These are phyloP conservation scores for Candida boidinii DNA, from an alignment of 805 yeast species.

Conservation along the genomic window DNA sequence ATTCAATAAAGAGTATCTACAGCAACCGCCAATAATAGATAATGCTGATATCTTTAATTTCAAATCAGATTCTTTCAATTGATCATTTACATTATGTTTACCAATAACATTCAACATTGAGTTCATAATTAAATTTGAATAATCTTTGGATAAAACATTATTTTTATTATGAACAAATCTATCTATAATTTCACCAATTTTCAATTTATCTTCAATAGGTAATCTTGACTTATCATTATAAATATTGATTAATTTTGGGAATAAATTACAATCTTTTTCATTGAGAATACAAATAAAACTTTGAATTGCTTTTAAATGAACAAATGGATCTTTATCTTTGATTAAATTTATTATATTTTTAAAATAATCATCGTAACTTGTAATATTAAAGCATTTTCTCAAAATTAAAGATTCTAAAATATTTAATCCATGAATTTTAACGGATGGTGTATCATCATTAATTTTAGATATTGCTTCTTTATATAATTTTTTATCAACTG, in stretches of 20 bases:
- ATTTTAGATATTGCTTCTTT: slow-evolving; percentile 58
- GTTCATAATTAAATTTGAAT: slow-evolving; percentile 34
- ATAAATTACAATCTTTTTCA: too few relatives aligned
- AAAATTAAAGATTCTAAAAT: slow-evolving; percentile 48
- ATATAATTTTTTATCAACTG: slow-evolving; percentile 31
- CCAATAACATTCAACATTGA: slow-evolving; percentile 28
- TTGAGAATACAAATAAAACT: too few relatives aligned
- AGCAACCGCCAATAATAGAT: slow-evolving; percentile 71
- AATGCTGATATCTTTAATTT: slow-evolving; percentile 77
- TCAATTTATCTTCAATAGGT: slow-evolving; percentile 56
- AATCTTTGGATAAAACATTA: slow-evolving; percentile 36
- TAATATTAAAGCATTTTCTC: slow-evolving; percentile 40
- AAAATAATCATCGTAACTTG: too few relatives aligned
- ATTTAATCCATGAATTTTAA: slow-evolving; percentile 78
- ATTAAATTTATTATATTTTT: slow-evolving; percentile 56
- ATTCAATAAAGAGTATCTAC: slow-evolving; percentile 51
- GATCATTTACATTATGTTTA: slow-evolving; percentile 1
- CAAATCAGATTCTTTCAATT: slow-evolving; percentile 32
- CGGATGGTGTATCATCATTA: slow-evolving; percentile 73
- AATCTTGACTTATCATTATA: slow-evolving; percentile 9
- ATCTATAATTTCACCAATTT: slow-evolving; percentile 74
- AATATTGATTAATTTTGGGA: slow-evolving; percentile 6
- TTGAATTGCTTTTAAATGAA: slow-evolving; percentile 77
- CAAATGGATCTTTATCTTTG: slow-evolving; percentile 75
- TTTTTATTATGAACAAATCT: slow-evolving; percentile 45